Base-by-base conservation (phyloP, 176 grass and related monocot species). In the Oryza glumipatula region DNA sequence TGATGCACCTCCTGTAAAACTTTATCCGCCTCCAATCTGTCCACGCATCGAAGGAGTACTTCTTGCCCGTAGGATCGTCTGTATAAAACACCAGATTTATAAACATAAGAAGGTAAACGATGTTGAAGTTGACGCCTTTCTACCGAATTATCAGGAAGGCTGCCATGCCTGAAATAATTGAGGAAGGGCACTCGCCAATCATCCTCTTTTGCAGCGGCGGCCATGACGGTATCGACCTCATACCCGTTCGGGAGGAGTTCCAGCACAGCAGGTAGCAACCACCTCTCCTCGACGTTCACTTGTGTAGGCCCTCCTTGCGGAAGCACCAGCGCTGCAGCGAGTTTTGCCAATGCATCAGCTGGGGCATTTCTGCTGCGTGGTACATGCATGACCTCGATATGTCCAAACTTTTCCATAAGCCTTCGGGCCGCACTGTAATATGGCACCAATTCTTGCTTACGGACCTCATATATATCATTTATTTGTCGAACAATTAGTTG, bases 241-340 rank as follows among this genome's bases (percentile, higher is more conserved):
- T 61, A 14, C 7, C 38, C 9, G n/a, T 22, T 19, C 0, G 1
- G 8, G 7, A 61, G 7, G 3, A 76, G 28, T 3, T 76, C 74
- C 0, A 61, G 2, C 0, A 76, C 17, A 4, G 32, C 2, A 0
- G 32, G 52, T 0, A 76, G 32, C 0, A 76, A 39, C 38, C 39
- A 79, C 4, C 76, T 45, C 4, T 79, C 61, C 19, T 77, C 56
- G 4, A 77, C 2, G 0, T 0, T 24, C 1, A 44, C 21, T 8
- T 64, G 0, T 0, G 12, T 2, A 0, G 21, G 1, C 7, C 10
- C 10, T 0, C 56, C 73, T 10, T 11, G 0, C 0, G 3, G 73
- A 0, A 75, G 24, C 0, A 52, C 26, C 0, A 54, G 9, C 1
- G 75, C 35, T 1, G 9, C 9, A 9, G 21, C 52, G 0, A 77